phyloP scores from a whole-genome alignment of 257 asterid genomes.

The Solanum infundibuliforme region DNA sequence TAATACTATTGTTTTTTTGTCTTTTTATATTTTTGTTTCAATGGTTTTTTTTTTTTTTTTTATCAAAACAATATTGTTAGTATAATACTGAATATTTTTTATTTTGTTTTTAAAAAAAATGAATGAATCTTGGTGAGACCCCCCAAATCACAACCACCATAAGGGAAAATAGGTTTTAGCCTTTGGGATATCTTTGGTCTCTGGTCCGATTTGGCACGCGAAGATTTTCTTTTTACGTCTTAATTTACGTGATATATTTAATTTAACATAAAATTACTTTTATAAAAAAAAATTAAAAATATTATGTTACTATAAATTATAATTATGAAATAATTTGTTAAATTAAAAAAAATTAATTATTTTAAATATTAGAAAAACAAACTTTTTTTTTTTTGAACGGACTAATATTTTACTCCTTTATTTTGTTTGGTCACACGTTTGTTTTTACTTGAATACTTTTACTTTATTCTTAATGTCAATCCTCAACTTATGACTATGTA shows the following conservation, averaged over 20 bases:
- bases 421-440: background rate
- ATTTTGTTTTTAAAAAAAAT: too few species aligned
- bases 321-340: background rate
- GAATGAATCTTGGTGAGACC: conserved; percentile 19
- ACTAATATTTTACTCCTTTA: background rate
- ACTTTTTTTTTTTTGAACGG: background rate
- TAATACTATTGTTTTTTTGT: background rate
- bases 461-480: background rate
- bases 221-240: background rate
- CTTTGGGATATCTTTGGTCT: background rate
- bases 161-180: background rate
- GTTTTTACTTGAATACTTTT: background rate
- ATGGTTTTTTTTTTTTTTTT: background rate
- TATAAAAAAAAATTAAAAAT: too few species aligned
- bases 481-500: background rate
- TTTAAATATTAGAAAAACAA: background rate
- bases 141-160: conserved; percentile 36
- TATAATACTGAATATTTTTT: background rate
- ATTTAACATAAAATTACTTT: too few species aligned
- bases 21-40: background rate
- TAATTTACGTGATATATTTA: background rate
- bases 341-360: background rate
- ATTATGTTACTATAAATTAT: too few species aligned
- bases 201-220: background rate
- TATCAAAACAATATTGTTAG: background rate